Conservation (phyloP, 2,329 filamentous ascomycete genomes). For the Emmonsiellopsis sp. region DNA sequence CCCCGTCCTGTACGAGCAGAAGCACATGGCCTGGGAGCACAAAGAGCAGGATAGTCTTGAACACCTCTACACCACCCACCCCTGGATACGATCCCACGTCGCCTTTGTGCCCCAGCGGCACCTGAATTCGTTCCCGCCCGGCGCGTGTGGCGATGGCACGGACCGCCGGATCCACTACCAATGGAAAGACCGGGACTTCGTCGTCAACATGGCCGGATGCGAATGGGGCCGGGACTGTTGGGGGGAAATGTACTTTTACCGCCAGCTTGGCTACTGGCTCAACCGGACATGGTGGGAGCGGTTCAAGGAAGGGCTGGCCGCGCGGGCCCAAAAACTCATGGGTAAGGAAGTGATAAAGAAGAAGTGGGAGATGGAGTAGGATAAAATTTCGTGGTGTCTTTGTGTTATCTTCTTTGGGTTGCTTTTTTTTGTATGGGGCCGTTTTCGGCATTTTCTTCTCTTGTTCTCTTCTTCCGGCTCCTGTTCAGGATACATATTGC, state of each 20-base stretch:
- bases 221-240: conserved; percentile 96
- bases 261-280: conserved; percentile 79
- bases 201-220: conserved; percentile 98
- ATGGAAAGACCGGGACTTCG: conserved; percentile 74
- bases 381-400: conserved; percentile 1
- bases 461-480: neutral
- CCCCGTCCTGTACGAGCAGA: conserved; percentile 92
- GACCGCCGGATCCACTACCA: conserved; percentile 78
- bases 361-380: conserved; percentile 5
- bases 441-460: neutral
- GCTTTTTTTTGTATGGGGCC: neutral
- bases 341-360: conserved; percentile 9
- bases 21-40: conserved; percentile 98
- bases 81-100: conserved; percentile 83
- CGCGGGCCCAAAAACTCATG: conserved; percentile 16
- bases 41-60: conserved; percentile 96
- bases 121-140: conserved; percentile 89
- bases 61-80: conserved; percentile 81
- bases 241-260: conserved; percentile 95
- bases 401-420: neutral
- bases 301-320: conserved; percentile 26
- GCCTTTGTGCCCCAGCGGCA: conserved; percentile 84
- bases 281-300: conserved; percentile 77
- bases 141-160: conserved; percentile 59
- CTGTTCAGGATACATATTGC: neutral